Conservation (phyloP, 768 basidiomycete species). For the Hygrocybe coccinea region DNA sequence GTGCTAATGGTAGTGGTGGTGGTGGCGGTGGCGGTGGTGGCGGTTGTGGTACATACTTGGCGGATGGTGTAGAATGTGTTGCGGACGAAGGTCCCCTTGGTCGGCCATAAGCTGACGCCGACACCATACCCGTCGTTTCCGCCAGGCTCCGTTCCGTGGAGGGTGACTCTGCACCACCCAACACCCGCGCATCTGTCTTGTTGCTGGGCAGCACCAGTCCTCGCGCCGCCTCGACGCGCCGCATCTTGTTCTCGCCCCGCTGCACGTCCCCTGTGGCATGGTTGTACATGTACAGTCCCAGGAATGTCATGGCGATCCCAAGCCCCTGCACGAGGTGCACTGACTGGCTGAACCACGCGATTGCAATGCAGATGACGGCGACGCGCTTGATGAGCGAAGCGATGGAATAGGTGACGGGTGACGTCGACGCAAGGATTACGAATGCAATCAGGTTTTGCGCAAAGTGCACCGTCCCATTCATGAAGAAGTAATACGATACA, state of each 20-base stretch:
- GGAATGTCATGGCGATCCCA: constrained; percentile 88
- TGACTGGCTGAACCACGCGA: constrained; percentile 90
- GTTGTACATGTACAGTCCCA: constrained; percentile 95
- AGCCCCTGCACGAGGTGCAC: constrained; percentile 80
- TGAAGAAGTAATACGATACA: constrained; percentile 76
- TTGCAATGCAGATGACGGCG: constrained; percentile 95
- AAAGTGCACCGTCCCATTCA: constrained; percentile 96
- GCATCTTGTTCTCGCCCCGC: constrained; percentile 84
- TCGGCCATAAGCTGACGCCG: constrained; percentile 34
- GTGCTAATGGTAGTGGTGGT: background rate
- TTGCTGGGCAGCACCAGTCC: constrained; percentile 68
- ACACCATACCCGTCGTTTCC: constrained; percentile 33
- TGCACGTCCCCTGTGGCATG: constrained; percentile 89
- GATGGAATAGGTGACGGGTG: constrained; percentile 98
- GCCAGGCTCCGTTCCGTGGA: constrained; percentile 23
- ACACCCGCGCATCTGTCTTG: constrained; percentile 51
- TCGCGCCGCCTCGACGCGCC: constrained; percentile 66
- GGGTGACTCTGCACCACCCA: constrained; percentile 40
- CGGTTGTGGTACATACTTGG: background rate
- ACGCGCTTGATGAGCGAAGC: constrained; percentile 97
- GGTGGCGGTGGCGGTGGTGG: background rate
- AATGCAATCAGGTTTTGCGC: constrained; percentile 98
- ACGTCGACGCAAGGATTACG: constrained; percentile 90
- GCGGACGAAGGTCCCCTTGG: constrained; percentile 32
- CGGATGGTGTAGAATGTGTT: constrained; percentile 8